These are phyloP conservation scores for Neurospora tetraspora DNA, from an alignment of 495 filamentous ascomycete species.

Conservation along the genomic window DNA sequence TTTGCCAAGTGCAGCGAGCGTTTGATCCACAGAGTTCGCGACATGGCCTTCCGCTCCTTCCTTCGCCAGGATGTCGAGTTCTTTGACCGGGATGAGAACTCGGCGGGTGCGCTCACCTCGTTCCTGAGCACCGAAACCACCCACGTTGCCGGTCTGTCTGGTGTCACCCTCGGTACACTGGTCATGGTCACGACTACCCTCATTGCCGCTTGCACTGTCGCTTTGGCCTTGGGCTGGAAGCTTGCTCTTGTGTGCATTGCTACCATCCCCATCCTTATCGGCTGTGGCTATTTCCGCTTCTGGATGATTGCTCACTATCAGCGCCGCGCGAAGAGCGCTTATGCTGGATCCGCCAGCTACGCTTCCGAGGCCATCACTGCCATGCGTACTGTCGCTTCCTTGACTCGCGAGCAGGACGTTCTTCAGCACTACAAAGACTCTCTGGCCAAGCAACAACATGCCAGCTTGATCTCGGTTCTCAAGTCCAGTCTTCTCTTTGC, in stretches of 20 bases:
- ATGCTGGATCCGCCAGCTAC: constrained; percentile 65
- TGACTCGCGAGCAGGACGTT: constrained; percentile 55
- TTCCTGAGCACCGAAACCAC: constrained; percentile 84
- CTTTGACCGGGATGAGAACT: constrained; percentile 77
- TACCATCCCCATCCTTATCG: constrained; percentile 68
- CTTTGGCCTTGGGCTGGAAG: constrained; percentile 75
- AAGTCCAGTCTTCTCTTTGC: constrained; percentile 53
- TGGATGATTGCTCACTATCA: constrained; percentile 62
- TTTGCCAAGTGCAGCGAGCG: constrained; percentile 77
- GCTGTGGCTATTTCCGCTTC: constrained; percentile 81
- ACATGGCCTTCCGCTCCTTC: constrained; percentile 73
- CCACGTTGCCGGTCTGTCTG: constrained; percentile 72
- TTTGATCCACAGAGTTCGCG: constrained; percentile 71
- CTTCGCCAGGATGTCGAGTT: constrained; percentile 84
- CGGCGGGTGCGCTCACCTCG: constrained; percentile 70
- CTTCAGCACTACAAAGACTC: constrained; percentile 48
- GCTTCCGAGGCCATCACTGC: constrained; percentile 83
- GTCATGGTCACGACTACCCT: constrained; percentile 68
- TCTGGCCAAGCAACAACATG: constrained; percentile 19
- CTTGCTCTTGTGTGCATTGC: constrained; percentile 76
- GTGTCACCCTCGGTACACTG: constrained; percentile 70
- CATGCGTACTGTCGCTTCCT: constrained; percentile 80
- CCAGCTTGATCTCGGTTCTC: constrained; percentile 23
- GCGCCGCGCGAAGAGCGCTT: constrained; percentile 58
- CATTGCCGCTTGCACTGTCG: constrained; percentile 53